Base-by-base conservation (phyloP, 371 early-diverging fungal species). In the Apophysomyces ossiformis region DNA sequence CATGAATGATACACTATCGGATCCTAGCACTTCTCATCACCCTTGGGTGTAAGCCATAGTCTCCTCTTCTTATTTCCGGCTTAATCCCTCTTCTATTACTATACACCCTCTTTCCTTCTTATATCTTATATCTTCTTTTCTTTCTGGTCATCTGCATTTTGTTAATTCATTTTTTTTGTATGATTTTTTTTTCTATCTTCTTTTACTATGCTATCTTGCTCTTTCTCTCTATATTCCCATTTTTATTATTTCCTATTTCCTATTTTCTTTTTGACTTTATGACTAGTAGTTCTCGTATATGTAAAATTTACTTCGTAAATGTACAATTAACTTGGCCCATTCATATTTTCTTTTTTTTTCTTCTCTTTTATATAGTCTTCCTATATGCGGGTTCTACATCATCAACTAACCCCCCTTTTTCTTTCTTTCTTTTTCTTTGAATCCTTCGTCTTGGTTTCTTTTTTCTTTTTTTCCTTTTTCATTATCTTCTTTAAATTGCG, bases 281-380 rank as follows among this genome's bases (percentile, higher is more conserved):
- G 46, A 45, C 46, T 45, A 45, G 46, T 45, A 16, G 46, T 45
- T 45, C 46, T 45, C 46, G 46, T 45, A 45, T 45, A 45, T 45
- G 46, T 45, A 45, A 13, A 45, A 45, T 45, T 16, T 45, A 45
- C 16, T 45, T 45, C 46, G n/a, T 45, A 45, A 45, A 45, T 45
- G 46, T 45, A 45, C 13, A 45, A 45, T 45, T 45, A 45, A 26
- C 26, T 26, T 26, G 26, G 26, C 26, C 26, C 2, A 26, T 26
- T 2, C 26, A 26, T 26, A 26, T 26, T 26, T 26, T 45, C 46
- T 16, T 45, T 45, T 43, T 43, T 9, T 15, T 43, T 15, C 43
- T 13, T 45, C 16, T 13, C 46, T 45, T 45, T n/a, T 45, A 45
- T 45, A 16, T 16, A 45, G 16, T 15, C 43, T 12, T 45, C 16